Evolutionary conservation across 202 grass and related monocot species (phyloP).

Genomic region (Elaeis oleifera): DNA sequence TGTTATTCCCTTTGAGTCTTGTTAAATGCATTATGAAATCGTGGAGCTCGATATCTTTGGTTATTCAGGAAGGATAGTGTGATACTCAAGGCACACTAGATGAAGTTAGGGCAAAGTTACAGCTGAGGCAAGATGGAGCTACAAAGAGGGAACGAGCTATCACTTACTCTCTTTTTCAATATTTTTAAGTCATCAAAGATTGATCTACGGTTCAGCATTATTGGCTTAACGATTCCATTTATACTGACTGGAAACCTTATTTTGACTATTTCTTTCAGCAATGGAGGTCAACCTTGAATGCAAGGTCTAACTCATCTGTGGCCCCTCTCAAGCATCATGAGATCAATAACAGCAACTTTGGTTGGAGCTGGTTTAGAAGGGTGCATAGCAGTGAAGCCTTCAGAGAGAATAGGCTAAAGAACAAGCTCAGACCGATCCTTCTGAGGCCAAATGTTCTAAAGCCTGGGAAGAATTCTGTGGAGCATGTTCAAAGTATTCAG

Average conservation of each 20-base stretch:
- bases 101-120: constrained; percentile 58
- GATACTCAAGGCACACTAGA: constrained; percentile 42
- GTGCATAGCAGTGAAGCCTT: constrained; percentile 2
- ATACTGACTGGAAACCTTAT: background rate
- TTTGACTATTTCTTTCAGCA: constrained; percentile 1
- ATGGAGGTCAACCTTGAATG: background rate
- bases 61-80: background rate
- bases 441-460: background rate
- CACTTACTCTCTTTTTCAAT: constrained; percentile 57
- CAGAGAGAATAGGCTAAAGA: constrained; percentile 1
- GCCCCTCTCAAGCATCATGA: background rate
- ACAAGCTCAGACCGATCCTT: background rate
- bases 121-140: constrained; percentile 63
- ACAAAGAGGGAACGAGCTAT: constrained; percentile 72
- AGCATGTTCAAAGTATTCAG: constrained; percentile 4
- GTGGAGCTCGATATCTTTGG: constrained; percentile 1
- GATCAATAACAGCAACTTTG: background rate
- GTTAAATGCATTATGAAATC: background rate
- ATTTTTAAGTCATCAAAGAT: constrained; percentile 23
- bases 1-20: no score
- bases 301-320: background rate
- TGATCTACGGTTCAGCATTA: no score
- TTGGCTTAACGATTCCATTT: background rate
- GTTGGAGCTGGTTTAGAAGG: background rate
- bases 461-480: background rate